phyloP scores from a whole-genome alignment of 139 green algal genomes.

The Auxenochlorella pyrenoidosa region DNA sequence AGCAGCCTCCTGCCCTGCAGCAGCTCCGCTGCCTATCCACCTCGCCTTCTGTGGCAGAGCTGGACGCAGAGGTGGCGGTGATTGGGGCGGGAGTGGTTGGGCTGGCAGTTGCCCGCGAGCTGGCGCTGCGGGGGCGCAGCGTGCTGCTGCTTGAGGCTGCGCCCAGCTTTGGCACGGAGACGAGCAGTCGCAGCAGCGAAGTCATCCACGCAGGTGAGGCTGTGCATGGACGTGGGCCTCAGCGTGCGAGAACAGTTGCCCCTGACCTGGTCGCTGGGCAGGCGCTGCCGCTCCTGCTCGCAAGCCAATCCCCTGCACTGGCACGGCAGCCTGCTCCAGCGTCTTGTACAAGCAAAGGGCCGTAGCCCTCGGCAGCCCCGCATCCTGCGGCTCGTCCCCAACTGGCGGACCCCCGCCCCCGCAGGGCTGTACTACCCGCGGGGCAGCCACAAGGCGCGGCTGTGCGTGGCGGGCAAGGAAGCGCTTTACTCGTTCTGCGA shows the following conservation, averaged over 20 bases:
- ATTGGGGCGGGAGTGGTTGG: conserved; percentile 81
- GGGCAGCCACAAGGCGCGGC: conserved; percentile 77
- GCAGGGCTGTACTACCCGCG: conserved; percentile 87
- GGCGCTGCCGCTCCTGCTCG: background rate
- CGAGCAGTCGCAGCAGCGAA: conserved; percentile 71
- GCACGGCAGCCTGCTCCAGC: too few species aligned
- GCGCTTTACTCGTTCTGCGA: conserved; percentile 69
- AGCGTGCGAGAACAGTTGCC: too few species aligned
- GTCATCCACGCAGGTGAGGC: conserved; percentile 53
- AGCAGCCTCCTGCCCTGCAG: background rate
- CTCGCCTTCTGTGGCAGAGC: background rate
- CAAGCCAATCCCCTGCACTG: background rate
- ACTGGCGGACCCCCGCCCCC: too few species aligned
- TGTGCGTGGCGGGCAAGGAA: conserved; percentile 81
- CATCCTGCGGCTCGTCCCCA: too few species aligned
- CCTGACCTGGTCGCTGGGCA: too few species aligned
- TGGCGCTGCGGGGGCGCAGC: conserved; percentile 57
- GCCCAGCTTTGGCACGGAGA: conserved; percentile 63
- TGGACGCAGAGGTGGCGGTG: conserved; percentile 36
- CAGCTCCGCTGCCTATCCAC: background rate
- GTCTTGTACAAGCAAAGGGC: too few species aligned
- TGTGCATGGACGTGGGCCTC: too few species aligned
- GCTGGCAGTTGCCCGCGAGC: conserved; percentile 71
- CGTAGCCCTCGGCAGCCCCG: too few species aligned
- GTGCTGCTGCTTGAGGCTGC: conserved; percentile 80